A percentile compares a stretch with the other conserved stretches of the same genome.
Evolutionary conservation across 495 filamentous ascomycete species (phyloP).

Genomic region (Talaromyces ruber): DNA sequence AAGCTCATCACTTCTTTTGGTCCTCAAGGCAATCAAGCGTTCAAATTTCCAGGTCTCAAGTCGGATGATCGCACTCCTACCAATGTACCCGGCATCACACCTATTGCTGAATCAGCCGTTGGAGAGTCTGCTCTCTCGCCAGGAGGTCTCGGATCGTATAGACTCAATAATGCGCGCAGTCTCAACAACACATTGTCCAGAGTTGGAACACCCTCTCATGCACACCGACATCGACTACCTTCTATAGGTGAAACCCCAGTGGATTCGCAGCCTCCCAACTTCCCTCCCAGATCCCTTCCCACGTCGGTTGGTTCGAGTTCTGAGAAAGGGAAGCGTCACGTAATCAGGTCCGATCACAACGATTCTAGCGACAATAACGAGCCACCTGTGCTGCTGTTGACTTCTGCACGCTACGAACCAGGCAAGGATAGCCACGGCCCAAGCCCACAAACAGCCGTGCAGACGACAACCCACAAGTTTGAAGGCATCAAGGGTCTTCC

Average conservation of each 20-base stretch:
- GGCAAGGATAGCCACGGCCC: constrained; percentile 26
- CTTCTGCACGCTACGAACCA: constrained; percentile 44
- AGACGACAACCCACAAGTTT: constrained; percentile 30
- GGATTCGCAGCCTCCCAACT: constrained; percentile 42
- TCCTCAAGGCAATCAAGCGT: constrained; percentile 43
- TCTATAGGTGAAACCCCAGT: constrained; percentile 76
- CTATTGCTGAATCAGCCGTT: constrained; percentile 85
- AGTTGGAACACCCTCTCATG: constrained; percentile 64
- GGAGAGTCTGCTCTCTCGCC: constrained; percentile 81
- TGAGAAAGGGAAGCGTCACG: constrained; percentile 30
- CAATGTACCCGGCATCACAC: constrained; percentile 68
- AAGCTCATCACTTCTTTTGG: constrained; percentile 91
- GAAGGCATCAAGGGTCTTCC: constrained; percentile 45
- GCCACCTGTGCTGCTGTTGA: constrained; percentile 29
- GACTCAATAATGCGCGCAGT: constrained; percentile 47
- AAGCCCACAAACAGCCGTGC: constrained; percentile 46
- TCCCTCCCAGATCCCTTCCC: constrained; percentile 29
- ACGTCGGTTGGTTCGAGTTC: constrained; percentile 41
- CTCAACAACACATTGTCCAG: constrained; percentile 62
- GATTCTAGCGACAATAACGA: constrained; percentile 19
- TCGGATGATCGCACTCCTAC: constrained; percentile 70
- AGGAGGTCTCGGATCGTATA: constrained; percentile 57
- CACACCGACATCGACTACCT: constrained; percentile 60
- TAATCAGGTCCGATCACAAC: constrained; percentile 17
- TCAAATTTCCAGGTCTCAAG: constrained; percentile 57